These are phyloP conservation scores for Micromonas pusilla DNA, from an alignment of 139 green algal species.

Conservation along the genomic window DNA sequence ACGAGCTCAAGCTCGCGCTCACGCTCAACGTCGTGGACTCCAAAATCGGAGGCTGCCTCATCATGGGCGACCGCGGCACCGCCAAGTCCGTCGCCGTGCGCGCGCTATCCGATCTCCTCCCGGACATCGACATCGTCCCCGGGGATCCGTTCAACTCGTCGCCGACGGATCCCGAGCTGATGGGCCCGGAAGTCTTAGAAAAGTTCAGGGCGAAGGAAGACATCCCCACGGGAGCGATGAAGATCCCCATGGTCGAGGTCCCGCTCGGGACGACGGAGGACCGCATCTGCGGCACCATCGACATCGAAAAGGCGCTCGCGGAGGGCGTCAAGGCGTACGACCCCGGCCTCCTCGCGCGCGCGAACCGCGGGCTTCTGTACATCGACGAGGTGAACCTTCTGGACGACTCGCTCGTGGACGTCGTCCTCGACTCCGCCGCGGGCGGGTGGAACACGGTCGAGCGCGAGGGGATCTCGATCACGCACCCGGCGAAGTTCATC, in stretches of 20 bases:
- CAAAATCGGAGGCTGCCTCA: conserved; percentile 80
- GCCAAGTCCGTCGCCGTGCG: conserved; percentile 69
- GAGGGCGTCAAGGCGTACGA: conserved; percentile 62
- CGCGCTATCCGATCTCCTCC: conserved; percentile 75
- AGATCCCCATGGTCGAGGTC: conserved; percentile 61
- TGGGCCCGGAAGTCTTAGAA: conserved; percentile 57
- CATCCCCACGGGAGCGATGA: conserved; percentile 46
- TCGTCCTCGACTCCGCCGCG: conserved; percentile 71
- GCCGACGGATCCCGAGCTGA: conserved; percentile 71
- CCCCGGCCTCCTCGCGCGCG: conserved; percentile 65
- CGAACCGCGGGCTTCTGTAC: conserved; percentile 86
- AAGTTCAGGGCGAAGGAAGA: conserved; percentile 52
- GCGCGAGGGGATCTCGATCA: conserved; percentile 83
- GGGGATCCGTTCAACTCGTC: conserved; percentile 83
- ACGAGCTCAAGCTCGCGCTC: conserved; percentile 87
- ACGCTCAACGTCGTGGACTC: conserved; percentile 84
- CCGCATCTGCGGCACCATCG: conserved; percentile 87
- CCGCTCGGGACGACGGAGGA: conserved; percentile 84
- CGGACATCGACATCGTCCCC: conserved; percentile 77
- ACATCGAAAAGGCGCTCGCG: conserved; percentile 85
- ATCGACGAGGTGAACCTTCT: conserved; percentile 81
- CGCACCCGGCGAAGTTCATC: conserved; percentile 89
- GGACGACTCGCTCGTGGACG: conserved; percentile 74
- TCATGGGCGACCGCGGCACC: conserved; percentile 88
- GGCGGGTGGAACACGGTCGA: conserved; percentile 85